Conservation (phyloP, 1,139 yeast genomes). For the Taphrina communis region DNA sequence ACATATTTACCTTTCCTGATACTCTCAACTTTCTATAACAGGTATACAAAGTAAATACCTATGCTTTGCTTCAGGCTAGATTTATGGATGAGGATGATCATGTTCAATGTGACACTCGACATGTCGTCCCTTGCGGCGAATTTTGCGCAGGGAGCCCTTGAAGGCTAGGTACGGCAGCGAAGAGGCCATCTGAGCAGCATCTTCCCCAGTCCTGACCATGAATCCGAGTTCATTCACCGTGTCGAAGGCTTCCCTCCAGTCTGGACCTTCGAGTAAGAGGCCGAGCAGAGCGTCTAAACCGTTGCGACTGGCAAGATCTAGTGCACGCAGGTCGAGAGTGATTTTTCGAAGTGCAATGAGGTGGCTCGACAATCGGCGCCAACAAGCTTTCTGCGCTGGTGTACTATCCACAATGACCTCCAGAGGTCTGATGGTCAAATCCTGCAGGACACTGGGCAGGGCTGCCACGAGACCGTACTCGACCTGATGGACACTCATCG, state of each 20-base stretch:
- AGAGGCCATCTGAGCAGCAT: background rate
- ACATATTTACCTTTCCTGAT: too few relatives aligned
- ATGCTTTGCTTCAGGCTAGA: background rate
- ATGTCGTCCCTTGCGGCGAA: conserved; percentile 13
- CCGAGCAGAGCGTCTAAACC: conserved; percentile 11
- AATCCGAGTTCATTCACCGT: conserved; percentile 8
- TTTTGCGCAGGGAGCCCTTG: conserved; percentile 16
- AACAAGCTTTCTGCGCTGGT: conserved; percentile 8
- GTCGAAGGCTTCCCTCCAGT: conserved; percentile 19
- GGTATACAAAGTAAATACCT: too few relatives aligned
- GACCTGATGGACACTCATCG: conserved; percentile 4
- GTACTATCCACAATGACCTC: background rate
- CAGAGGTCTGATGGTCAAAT: conserved; percentile 6
- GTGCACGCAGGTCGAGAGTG: conserved; percentile 3
- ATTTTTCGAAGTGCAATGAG: conserved; percentile 7
- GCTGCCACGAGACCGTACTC: conserved; percentile 3
- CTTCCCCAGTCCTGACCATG: background rate
- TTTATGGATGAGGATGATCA: background rate
- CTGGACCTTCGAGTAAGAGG: conserved; percentile 17
- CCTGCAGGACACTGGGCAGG: conserved; percentile 20
- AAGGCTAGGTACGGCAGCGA: conserved; percentile 12
- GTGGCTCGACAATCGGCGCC: conserved; percentile 21
- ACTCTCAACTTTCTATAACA: too few relatives aligned
- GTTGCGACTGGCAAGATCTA: conserved; percentile 1
- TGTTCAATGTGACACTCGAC: conserved; percentile 5